These are phyloP conservation scores for Cudoniella acicularis DNA, from an alignment of 495 filamentous ascomycete genomes.

Conservation along the genomic window DNA sequence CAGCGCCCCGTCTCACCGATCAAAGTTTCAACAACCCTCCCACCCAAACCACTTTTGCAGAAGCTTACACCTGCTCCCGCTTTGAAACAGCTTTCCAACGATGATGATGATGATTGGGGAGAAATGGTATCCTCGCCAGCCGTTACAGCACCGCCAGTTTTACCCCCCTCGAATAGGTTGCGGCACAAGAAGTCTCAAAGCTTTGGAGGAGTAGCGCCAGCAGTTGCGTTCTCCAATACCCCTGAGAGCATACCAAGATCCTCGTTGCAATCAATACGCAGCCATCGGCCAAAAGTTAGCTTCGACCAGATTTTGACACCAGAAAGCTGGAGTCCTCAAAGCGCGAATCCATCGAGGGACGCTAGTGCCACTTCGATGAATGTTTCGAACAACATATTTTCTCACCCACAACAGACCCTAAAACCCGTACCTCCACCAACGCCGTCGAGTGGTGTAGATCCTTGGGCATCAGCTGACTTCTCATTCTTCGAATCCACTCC, in stretches of 20 bases:
- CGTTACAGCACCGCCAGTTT: slow-evolving; percentile 13
- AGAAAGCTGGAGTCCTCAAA: slow-evolving; percentile 2
- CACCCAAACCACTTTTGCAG: neutral
- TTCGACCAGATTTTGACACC: neutral
- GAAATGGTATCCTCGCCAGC: slow-evolving; percentile 50
- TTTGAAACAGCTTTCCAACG: slow-evolving; percentile 18
- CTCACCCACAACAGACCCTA: neutral
- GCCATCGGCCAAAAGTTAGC: neutral
- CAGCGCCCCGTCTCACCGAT: neutral
- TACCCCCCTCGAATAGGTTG: slow-evolving; percentile 4
- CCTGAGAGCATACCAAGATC: neutral
- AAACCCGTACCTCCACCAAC: neutral
- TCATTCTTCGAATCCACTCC: slow-evolving; percentile 34
- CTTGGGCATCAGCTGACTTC: slow-evolving; percentile 35
- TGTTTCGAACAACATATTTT: neutral
- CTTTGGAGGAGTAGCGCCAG: slow-evolving; percentile 2
- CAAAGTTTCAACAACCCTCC: too few relatives aligned
- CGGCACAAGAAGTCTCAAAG: slow-evolving; percentile 14
- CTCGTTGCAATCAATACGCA: neutral
- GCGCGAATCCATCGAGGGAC: neutral
- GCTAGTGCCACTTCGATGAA: slow-evolving; percentile 10
- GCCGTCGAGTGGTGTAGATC: slow-evolving; percentile 18
- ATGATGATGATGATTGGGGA: slow-evolving; percentile 53
- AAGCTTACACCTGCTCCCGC: neutral
- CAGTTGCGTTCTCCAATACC: neutral